Evolutionary conservation across 805 yeast species (phyloP), one percentile per base, ranked within the genome.

Genomic region (Kazachstania viticola): DNA sequence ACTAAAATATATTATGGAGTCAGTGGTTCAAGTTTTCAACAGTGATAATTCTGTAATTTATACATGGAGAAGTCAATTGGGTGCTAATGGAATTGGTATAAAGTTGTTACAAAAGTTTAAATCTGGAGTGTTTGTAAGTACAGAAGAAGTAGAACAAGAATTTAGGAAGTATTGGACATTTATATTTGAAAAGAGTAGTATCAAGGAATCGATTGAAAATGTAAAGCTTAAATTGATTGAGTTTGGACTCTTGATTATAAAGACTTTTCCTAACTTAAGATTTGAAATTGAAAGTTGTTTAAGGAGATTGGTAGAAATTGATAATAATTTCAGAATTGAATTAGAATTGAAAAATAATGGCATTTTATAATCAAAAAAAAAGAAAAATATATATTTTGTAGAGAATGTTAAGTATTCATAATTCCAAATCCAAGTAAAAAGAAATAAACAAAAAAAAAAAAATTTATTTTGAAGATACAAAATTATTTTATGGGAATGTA

Each of bases 21-120:
- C 49, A 24, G 38, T 57, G 33, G 30, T 35, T 4, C 28, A 35
- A 3, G 41, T 64, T 49, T 56, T 51, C 48, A 46, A 42, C 18
- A 37, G 49, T 33, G n/a, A n/a, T n/a, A 28, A 50, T 32, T 32
- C 30, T 15, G 28, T 55, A 21, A 32, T 61, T 1, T 58, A 60
- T 31, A 69, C 82, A 1, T 79, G 88, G 88, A 65, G 79, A 42
- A 63, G 77, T 2, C 72, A 73, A 41, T 36, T 65, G 2, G 62
- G 64, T 1, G 55, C 58, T 14, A 64, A 61, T 40, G 74, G 70
- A 31, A 57, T 61, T 8, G 51, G 70, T 17, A 46, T 33, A 2
- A 35, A 37, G 7, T 21, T 60, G 9, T 31, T 44, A 2, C 39
- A 42, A 3, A 12, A 40, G 25, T 13, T 33, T 44, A 33, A n/a